These are phyloP conservation scores for Dendrobium catenatum DNA, from an alignment of 106 monocot species.

Conservation along the genomic window DNA sequence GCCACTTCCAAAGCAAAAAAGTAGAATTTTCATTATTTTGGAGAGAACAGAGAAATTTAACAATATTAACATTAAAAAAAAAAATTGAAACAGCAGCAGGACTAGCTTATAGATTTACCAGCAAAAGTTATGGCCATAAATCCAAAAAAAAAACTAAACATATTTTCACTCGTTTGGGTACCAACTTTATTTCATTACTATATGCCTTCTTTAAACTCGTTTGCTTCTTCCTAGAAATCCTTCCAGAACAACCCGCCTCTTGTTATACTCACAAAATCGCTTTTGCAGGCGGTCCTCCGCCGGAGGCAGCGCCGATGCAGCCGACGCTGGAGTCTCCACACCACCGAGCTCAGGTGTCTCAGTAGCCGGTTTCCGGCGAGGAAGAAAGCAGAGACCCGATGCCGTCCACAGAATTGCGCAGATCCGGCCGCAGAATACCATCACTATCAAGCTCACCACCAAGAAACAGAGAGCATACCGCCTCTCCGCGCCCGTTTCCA, in stretches of 20 bases:
- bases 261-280: constrained; percentile 1
- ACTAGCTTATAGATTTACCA: no score
- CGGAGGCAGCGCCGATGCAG: neutral
- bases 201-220: neutral
- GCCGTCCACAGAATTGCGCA: constrained; percentile 30
- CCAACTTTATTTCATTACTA: no score
- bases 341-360: neutral
- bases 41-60: no score
- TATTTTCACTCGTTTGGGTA: no score
- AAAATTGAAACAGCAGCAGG: no score
- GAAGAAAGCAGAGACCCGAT: constrained; percentile 16
- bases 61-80: no score
- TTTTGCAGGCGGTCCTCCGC: neutral
- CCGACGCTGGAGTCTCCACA: neutral
- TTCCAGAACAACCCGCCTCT: constrained; percentile 20
- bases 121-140: no score
- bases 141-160: no score
- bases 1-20: no score
- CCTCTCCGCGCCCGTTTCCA: neutral
- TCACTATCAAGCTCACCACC: constrained; percentile 14
- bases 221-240: constrained; percentile 20
- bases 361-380: neutral
- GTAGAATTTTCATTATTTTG: no score
- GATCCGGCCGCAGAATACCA: constrained; percentile 25
- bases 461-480: constrained; percentile 4